phyloP scores from a whole-genome alignment of 1,284 basidiomycete species.

The Boletellus deceptivus region DNA sequence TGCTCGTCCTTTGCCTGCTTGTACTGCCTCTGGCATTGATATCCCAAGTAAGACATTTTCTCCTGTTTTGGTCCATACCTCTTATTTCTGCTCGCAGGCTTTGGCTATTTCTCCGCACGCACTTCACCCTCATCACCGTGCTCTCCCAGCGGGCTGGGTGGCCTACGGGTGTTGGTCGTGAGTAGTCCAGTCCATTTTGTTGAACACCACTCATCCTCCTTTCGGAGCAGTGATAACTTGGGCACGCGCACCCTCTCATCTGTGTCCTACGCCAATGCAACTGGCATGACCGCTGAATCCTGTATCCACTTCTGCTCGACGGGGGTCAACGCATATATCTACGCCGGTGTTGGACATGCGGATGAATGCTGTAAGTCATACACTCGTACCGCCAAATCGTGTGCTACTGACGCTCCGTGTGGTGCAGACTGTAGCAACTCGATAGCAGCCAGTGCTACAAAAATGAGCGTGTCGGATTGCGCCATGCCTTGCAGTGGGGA shows the following conservation, averaged over 20 bases:
- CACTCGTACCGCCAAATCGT: background rate
- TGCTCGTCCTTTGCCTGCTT: slow-evolving; percentile 9
- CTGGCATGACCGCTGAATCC: slow-evolving; percentile 60
- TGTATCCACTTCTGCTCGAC: slow-evolving; percentile 60
- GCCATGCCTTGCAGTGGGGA: slow-evolving; percentile 63
- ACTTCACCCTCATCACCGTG: slow-evolving; percentile 27
- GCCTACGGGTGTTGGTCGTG: slow-evolving; percentile 65
- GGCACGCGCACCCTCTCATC: slow-evolving; percentile 50
- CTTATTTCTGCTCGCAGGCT: slow-evolving; percentile 9
- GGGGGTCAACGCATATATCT: slow-evolving; percentile 46
- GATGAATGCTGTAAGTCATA: slow-evolving; percentile 57
- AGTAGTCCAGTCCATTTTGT: slow-evolving; percentile 17
- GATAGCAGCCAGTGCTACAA: slow-evolving; percentile 46
- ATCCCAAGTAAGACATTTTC: background rate
- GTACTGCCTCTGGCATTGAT: background rate
- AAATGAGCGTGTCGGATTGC: slow-evolving; percentile 52
- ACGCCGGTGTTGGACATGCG: slow-evolving; percentile 60
- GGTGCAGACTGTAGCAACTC: slow-evolving; percentile 59
- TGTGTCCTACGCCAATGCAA: slow-evolving; percentile 42
- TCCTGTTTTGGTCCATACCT: background rate
- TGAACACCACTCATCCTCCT: background rate
- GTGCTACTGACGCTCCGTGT: background rate
- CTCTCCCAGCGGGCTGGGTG: slow-evolving; percentile 56
- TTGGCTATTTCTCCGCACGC: slow-evolving; percentile 5
- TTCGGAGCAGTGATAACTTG: slow-evolving; percentile 46